Base-by-base conservation (phyloP, 2,329 filamentous ascomycete genomes). In the Tolypocladium pustulatum region DNA sequence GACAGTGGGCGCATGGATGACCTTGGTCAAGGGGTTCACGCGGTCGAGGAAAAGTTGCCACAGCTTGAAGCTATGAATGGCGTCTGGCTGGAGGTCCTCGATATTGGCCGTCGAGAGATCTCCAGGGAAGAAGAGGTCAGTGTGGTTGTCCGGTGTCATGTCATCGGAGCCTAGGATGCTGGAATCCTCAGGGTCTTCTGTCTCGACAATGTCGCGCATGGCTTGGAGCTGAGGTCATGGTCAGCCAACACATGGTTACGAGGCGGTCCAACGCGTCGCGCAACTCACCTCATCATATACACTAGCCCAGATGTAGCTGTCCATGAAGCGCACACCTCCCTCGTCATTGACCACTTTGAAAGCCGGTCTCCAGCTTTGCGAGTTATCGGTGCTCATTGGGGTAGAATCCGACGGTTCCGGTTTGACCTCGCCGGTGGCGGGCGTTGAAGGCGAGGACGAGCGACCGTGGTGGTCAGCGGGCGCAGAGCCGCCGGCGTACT, bases 11-110 rank as follows among this genome's bases (percentile, higher is more conserved):
- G 87, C 81, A 67, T 93, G 89, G 30, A 90, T 84, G 53, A 83
- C 73, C 68, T 91, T 92, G 63, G 84, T 83, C 53, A 91, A 69
- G 0, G 89, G 88, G 65, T 92, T 88, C 58, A 92, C 84, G 61
- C 89, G 85, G 55, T 90, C 84, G 7, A 91, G 74, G 63, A 87
- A 91, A 10, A 84, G 76, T 68, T 91, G 86, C 89, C 89, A 93
- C 6, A 93, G 77, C 56, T 80, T 79, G 65, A 89, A 85, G 32
- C 89, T 81, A 38, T 89, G 83, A 15, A 83, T 78, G 0, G 85
- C 81, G 5, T 83, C 76, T 0, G 89, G 89, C 64, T 88, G 85
- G 67, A 88, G 72, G 17, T 79, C 76, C 57, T 80, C 76, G 17
- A 75, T 64, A 52, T 70, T 75, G 30, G 70, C 66, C 7, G 71